Evolutionary conservation across 805 yeast species (phyloP).

Genomic region (Wickerhamomyces rabaulensis): DNA sequence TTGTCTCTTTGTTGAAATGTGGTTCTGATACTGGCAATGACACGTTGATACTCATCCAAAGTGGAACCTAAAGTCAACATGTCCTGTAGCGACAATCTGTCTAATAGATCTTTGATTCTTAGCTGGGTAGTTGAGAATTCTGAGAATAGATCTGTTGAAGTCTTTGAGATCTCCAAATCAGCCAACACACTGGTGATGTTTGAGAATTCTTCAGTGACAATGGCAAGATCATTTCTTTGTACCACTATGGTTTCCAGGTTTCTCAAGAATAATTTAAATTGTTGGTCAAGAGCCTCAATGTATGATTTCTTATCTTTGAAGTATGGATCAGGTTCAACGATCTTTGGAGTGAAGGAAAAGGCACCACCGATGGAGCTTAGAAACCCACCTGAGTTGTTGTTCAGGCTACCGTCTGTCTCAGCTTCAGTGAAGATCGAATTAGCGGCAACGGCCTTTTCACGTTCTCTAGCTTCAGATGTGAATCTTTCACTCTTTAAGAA

Average conservation of each 20-base stretch:
- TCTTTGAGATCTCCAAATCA: conserved; percentile 67
- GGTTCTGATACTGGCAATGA: conserved; percentile 67
- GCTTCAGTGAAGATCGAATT: conserved; percentile 26
- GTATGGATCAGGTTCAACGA: conserved; percentile 74
- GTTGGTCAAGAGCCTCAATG: conserved; percentile 67
- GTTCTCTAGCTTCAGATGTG: conserved; percentile 62
- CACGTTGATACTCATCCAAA: conserved; percentile 79
- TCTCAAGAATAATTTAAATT: conserved; percentile 61
- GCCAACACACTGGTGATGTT: conserved; percentile 53
- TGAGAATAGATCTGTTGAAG: conserved; percentile 54
- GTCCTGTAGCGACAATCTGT: conserved; percentile 78
- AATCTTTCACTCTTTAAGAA: conserved; percentile 77
- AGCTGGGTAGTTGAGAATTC: conserved; percentile 71
- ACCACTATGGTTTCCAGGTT: conserved; percentile 69
- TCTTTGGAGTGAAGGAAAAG: conserved; percentile 61
- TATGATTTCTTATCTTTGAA: conserved; percentile 65
- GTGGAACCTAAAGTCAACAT: conserved; percentile 81
- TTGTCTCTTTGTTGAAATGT: conserved; percentile 73
- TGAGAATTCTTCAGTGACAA: conserved; percentile 65
- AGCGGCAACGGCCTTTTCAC: conserved; percentile 48
- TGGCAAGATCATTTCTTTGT: conserved; percentile 70
- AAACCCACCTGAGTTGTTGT: conserved; percentile 43
- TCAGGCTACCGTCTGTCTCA: conserved; percentile 29
- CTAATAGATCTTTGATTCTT: conserved; percentile 67
- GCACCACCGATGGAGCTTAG: conserved; percentile 63